Evolutionary conservation across 2,329 filamentous ascomycete genomes (phyloP).

Genomic region (Cladorrhinum sp.): DNA sequence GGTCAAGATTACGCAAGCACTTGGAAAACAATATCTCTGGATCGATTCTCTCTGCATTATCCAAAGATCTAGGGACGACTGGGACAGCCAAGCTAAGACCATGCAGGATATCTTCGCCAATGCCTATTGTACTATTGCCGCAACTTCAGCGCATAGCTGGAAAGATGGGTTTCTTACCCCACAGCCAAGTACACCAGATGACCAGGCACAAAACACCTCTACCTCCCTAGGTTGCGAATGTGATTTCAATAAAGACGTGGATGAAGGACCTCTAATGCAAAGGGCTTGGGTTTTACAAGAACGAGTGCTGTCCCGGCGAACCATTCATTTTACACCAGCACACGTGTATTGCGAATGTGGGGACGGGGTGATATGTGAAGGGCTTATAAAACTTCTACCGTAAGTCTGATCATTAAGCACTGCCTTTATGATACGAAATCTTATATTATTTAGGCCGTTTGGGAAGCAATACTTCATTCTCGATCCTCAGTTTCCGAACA

Average conservation of each 20-base stretch:
- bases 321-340: neutral
- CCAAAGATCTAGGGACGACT: constrained; percentile 1
- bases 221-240: neutral
- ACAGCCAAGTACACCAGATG: neutral
- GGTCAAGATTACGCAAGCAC: constrained; percentile 9
- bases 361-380: neutral
- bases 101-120: constrained; percentile 10
- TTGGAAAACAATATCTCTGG: constrained; percentile 13
- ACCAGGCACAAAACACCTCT: neutral
- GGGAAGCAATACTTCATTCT: constrained; percentile 13
- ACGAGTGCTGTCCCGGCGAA: neutral
- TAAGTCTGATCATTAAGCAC: constrained; percentile 2
- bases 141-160: constrained; percentile 4
- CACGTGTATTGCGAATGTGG: constrained; percentile 2
- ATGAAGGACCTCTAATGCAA: neutral
- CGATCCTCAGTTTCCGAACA: constrained; percentile 8
- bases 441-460: neutral
- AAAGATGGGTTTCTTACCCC: constrained; percentile 9
- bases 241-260: neutral
- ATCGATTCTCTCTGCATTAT: constrained; percentile 17
- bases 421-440: neutral
- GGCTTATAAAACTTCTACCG: neutral
- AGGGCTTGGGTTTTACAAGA: constrained; percentile 1
- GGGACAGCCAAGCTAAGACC: constrained; percentile 1
- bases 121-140: constrained; percentile 13